Evolutionary conservation across 352 stramenopile species (phyloP).

Genomic region (Pythium dissimile): DNA sequence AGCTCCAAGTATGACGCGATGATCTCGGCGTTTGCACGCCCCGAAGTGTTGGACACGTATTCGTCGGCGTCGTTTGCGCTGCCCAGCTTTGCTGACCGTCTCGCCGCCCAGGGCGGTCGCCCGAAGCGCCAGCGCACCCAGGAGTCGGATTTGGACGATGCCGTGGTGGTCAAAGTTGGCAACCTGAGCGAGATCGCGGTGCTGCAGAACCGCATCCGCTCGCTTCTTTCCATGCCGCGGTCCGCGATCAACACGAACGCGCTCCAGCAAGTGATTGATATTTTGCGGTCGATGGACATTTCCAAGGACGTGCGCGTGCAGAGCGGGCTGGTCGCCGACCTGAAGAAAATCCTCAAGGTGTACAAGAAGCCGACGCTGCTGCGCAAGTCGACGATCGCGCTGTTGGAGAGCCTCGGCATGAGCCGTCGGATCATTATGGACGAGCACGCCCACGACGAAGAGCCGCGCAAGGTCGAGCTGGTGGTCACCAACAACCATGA

Average conservation of each 20-base stretch:
- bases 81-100: constrained; percentile 41
- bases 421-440: constrained; percentile 46
- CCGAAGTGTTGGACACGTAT: constrained; percentile 55
- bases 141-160: constrained; percentile 63
- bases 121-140: constrained; percentile 59
- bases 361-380: constrained; percentile 82
- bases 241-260: constrained; percentile 57
- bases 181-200: constrained; percentile 59
- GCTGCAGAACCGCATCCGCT: constrained; percentile 68
- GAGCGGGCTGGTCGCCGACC: constrained; percentile 60
- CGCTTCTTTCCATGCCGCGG: constrained; percentile 50
- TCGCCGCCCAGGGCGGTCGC: constrained; percentile 20
- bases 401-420: constrained; percentile 73
- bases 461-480: constrained; percentile 29
- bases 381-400: constrained; percentile 60
- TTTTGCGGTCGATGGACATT: constrained; percentile 76
- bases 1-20: constrained; percentile 69
- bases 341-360: constrained; percentile 74
- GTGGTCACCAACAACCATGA: constrained; percentile 7
- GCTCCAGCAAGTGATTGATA: constrained; percentile 74
- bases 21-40: constrained; percentile 52
- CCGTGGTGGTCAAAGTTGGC: constrained; percentile 59
- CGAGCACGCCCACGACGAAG: constrained; percentile 44
- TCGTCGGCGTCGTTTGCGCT: constrained; percentile 50
- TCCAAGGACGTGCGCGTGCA: constrained; percentile 67